Evolutionary conservation across 768 basidiomycete species (phyloP), one percentile per base, ranked within the genome.

Genomic region (Suillus subluteus): DNA sequence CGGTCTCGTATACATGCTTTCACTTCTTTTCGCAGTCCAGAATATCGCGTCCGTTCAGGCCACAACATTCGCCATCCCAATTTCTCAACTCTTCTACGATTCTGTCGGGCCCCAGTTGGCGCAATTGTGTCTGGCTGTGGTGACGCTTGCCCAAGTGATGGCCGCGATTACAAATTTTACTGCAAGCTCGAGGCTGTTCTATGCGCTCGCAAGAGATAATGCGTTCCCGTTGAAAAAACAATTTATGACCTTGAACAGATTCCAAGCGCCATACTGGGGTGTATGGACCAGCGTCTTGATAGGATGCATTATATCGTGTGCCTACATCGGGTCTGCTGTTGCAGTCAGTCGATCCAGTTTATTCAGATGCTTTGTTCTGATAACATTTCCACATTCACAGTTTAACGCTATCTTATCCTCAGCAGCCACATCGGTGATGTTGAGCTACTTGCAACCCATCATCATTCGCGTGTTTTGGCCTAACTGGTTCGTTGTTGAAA

Each of bases 391-490:
- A 9, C 26, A 12, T 52, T 41, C 9, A 50, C 62, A 82, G 84
- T 86, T 87, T 71, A 85, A 87, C 58, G 86, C 85, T 2, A 86
- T 87, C 64, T 62, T 87, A 37, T 86, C 85, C 3, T 86, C 85
- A 41, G 85, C 84, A 11, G 84, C 85, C 1, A 84, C 87, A 67
- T 80, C 86, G 1, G 86, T 86, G 3, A 86, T 88, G 85, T 77
- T 87, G 55, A 82, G 84, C 63, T 88, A 88, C 69, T 66, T 86
- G 26, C 84, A 87, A 69, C 87, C 86, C 12, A 86, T 88, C 66
- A 76, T 85, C 52, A 86, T 87, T 54, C 82, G 87, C 11, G 83
- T 86, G 6, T 84, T 87, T 72, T 87, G 86, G 86, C 84, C 86
- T 7, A 72, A 77, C 11, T 79, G 83, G 79, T 86, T 67, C 70